Conservation (phyloP, 306 rosid genomes). For the Betula pendula region DNA sequence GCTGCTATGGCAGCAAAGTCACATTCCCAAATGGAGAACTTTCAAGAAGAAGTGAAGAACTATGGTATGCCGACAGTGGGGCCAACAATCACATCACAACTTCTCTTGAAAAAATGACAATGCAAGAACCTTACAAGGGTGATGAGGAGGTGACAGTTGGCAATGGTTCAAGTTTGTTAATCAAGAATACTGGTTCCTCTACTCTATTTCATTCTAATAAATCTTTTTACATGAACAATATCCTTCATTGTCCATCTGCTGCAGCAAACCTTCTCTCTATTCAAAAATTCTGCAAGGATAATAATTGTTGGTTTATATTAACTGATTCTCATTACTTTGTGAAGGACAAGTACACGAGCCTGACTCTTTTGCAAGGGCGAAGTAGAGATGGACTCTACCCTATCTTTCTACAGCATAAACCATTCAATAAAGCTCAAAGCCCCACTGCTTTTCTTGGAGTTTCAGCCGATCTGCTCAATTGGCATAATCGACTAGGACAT, state of each 20-base stretch:
- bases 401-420: background rate
- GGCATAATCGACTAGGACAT: background rate
- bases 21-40: too few species aligned
- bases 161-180: background rate
- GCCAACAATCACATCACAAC: background rate
- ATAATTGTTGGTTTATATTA: background rate
- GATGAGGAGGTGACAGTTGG: background rate
- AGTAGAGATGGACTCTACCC: background rate
- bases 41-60: background rate
- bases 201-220: background rate
- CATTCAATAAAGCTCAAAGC: background rate
- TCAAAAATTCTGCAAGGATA: background rate
- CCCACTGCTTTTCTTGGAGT: background rate
- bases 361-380: background rate
- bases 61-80: background rate
- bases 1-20: background rate
- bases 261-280: background rate
- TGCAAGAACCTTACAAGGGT: background rate
- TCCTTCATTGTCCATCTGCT: background rate
- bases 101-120: too few species aligned
- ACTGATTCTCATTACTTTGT: background rate
- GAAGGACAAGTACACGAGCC: background rate
- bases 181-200: background rate
- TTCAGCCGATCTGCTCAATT: accelerated
- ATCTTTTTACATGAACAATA: background rate